phyloP scores from a whole-genome alignment of 345 rosid genomes.

The Dipteronia dyeriana region DNA sequence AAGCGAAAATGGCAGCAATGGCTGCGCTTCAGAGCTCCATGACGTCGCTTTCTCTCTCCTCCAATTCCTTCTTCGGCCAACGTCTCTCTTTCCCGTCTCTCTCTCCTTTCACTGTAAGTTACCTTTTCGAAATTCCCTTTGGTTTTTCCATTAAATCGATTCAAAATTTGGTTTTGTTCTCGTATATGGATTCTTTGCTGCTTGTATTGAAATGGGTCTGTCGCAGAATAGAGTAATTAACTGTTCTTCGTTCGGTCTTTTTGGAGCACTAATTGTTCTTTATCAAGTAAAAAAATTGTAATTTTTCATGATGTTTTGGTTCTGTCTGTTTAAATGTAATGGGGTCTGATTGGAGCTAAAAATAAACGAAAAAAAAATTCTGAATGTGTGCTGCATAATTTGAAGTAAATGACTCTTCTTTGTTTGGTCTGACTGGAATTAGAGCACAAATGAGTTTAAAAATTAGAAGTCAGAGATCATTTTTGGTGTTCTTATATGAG shows the following conservation, averaged over 20 bases:
- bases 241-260: not conserved
- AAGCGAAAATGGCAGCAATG: conserved; percentile 59
- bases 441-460: not conserved
- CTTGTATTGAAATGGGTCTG: conserved; percentile 19
- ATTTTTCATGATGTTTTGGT: not conserved
- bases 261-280: not conserved
- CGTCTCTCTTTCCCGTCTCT: conserved; percentile 51
- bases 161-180: not conserved
- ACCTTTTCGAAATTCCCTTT: not conserved
- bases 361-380: not conserved
- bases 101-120: conserved; percentile 46
- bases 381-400: not conserved
- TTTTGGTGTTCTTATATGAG: too few relatives aligned
- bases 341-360: not conserved
- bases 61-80: conserved; percentile 70
- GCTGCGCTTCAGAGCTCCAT: conserved; percentile 81
- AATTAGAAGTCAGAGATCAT: too few relatives aligned
- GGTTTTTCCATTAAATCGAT: not conserved
- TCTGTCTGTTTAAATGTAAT: not conserved
- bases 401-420: not conserved
- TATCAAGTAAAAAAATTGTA: not conserved
- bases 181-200: not conserved
- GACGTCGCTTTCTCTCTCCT: conserved; percentile 55
- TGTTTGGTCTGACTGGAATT: not conserved
- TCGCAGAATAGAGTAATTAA: conserved; percentile 9